Base-by-base conservation (phyloP, 2,329 filamentous ascomycete genomes). In the Clonostachys rosea region DNA sequence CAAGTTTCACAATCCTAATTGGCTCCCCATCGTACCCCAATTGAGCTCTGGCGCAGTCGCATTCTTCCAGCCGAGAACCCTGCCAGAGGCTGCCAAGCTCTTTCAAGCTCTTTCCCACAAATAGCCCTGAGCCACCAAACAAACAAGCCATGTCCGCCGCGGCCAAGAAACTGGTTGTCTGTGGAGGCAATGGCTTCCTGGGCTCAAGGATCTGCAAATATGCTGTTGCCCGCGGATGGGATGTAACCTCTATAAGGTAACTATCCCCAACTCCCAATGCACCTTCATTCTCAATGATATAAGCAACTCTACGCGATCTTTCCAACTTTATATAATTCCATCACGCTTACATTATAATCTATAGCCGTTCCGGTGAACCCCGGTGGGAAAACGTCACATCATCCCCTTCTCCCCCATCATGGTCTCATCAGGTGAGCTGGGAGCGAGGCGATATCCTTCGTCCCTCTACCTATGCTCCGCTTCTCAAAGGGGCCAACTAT, bases 151-250 rank as follows among this genome's bases (percentile, higher is more conserved):
- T 82, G 67, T 70, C 76, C 47, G 69, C 76, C 46, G 73, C 78
- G 54, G 76, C 78, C 54, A 96, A 91, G 71, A 86, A 83, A 68
- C 75, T 99, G 40, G 84, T 97, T 40, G 91, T 99, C 47, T 95
- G 89, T 55, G 94, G 94, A 56, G 92, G 92, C 50, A 96, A 89
- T 67, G 92, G 94, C 34, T 99, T 97, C 64, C 70, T 99, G 24
- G 90, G 90, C 68, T 79, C 76, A 20, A 81, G 92, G 47, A 96
- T 99, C 70, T 97, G 94, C 74, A 94, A 90, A 73, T 86, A 88
- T 46, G 94, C 90, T 41, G 84, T 90, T 44, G 79, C 84, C 42
- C 78, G 91, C 62, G 90, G 91, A 47, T 97, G 92, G 92, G 81
- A 91, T 48, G 92, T 97, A 43, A 92, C 84, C 18, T 96, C 91